Percentiles rank a stretch among this genome's conserved stretches.
Evolutionary conservation across 345 rosid genomes (phyloP).

Genomic region (Lumnitzera racemosa): DNA sequence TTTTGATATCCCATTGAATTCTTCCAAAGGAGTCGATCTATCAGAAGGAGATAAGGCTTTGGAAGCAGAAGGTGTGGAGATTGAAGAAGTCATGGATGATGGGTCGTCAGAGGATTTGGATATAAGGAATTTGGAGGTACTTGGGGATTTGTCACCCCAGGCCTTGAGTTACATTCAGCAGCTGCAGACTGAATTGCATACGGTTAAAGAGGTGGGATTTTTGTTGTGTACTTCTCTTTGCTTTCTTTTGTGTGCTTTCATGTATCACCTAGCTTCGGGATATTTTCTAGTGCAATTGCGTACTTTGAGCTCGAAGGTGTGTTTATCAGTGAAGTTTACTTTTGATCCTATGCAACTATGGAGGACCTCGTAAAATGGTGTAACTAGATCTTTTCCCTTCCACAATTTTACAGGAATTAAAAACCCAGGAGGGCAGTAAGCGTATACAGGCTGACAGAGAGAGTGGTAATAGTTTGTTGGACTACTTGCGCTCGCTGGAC

Average conservation of each 20-base stretch:
- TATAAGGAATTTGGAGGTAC: conserved; percentile 40
- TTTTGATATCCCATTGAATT: conserved; percentile 40
- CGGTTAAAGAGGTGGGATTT: conserved; percentile 43
- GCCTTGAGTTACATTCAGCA: conserved; percentile 55
- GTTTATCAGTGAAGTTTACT: too few relatives aligned
- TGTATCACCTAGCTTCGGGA: too few relatives aligned
- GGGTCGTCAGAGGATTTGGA: conserved; percentile 32
- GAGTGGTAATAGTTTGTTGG: conserved; percentile 63
- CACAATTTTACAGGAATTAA: conserved; percentile 51
- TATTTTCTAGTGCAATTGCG: too few relatives aligned
- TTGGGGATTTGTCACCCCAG: conserved; percentile 62
- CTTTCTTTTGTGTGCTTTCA: neutral
- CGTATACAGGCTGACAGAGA: conserved; percentile 44
- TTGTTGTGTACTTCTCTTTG: neutral
- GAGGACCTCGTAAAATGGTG: conserved; percentile 1
- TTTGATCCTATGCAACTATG: neutral
- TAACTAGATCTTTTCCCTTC: neutral
- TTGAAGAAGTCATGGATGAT: conserved; percentile 14
- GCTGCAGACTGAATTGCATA: conserved; percentile 55
- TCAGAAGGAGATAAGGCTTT: conserved; percentile 14
- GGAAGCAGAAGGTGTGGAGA: conserved; percentile 24
- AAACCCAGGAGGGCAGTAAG: conserved; percentile 40
- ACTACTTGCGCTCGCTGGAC: conserved; percentile 80
- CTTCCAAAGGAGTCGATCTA: conserved; percentile 15
- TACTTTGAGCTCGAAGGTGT: too few relatives aligned